Evolutionary conservation across 2,329 filamentous ascomycete genomes (phyloP).

Genomic region (Bipolaris zeicola): DNA sequence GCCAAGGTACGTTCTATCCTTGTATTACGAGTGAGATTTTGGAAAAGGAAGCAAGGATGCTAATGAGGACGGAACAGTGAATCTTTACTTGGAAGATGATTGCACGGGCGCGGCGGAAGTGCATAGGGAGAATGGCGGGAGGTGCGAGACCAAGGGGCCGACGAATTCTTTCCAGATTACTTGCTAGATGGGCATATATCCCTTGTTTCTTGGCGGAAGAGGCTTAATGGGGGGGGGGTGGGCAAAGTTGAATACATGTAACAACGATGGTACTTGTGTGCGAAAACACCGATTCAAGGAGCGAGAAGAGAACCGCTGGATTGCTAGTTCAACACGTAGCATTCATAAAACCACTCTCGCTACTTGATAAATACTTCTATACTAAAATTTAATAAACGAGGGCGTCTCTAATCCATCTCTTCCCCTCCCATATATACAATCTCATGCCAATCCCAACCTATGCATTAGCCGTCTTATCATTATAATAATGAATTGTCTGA

Average conservation of each 20-base stretch:
- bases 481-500: constrained; percentile 57
- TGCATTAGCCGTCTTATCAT: constrained; percentile 43
- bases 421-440: no score
- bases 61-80: neutral
- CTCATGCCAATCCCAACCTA: neutral
- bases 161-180: constrained; percentile 2
- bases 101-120: neutral
- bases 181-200: neutral
- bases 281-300: neutral
- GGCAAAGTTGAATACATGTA: neutral
- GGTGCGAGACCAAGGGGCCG: neutral
- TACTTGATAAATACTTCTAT: no score
- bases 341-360: no score
- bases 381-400: no score
- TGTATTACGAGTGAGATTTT: neutral
- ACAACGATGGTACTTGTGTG: neutral
- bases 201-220: neutral
- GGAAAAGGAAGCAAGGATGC: neutral
- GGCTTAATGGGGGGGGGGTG: no score
- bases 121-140: neutral
- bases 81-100: neutral
- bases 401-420: neutral
- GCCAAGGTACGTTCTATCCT: neutral
- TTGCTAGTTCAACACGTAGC: constrained; percentile 1
- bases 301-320: neutral